phyloP scores from a whole-genome alignment of 805 yeast genomes.

The Tanozyma kutaoensis region DNA sequence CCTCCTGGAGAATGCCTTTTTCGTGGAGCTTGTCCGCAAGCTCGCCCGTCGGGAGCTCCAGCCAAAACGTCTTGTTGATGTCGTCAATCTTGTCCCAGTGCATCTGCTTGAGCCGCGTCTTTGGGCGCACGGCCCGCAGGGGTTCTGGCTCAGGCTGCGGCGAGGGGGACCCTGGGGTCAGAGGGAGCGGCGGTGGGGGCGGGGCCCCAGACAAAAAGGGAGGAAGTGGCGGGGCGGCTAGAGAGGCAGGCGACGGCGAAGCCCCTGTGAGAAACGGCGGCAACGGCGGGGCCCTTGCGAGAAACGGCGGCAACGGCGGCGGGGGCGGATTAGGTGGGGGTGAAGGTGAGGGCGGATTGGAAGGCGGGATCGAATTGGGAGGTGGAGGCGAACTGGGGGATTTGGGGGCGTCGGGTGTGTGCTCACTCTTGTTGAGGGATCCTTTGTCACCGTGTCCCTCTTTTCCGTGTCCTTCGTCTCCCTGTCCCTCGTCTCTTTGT shows the following conservation, averaged over 20 bases:
- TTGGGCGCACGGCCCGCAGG: too few species aligned
- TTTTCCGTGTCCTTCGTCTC: too few species aligned
- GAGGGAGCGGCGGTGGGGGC: not conserved
- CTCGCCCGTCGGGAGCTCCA: constrained; percentile 42
- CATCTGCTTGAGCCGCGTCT: constrained; percentile 74
- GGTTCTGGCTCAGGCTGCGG: too few species aligned
- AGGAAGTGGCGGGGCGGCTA: constrained; percentile 4
- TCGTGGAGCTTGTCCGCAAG: constrained; percentile 52
- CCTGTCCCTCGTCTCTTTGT: too few species aligned
- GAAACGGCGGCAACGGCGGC: not conserved
- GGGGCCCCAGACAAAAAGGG: constrained; percentile 1
- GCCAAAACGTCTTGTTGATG: constrained; percentile 82
- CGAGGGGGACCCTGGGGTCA: too few species aligned
- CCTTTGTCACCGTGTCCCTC: too few species aligned
- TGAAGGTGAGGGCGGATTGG: constrained; percentile 2
- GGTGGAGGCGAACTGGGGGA: too few species aligned
- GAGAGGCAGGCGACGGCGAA: constrained; percentile 1
- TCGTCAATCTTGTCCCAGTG: constrained; percentile 94
- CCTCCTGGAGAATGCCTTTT: constrained; percentile 71
- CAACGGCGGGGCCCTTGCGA: not conserved
- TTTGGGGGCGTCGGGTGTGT: too few species aligned
- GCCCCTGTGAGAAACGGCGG: not conserved
- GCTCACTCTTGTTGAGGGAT: too few species aligned
- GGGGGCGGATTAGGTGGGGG: constrained; percentile 1
- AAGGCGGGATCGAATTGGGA: too few species aligned